A percentile compares a stretch with the other conserved stretches of the same genome.
Evolutionary conservation across 2,329 filamentous ascomycete genomes (phyloP).

Genomic region (Diaporthe humulicola): DNA sequence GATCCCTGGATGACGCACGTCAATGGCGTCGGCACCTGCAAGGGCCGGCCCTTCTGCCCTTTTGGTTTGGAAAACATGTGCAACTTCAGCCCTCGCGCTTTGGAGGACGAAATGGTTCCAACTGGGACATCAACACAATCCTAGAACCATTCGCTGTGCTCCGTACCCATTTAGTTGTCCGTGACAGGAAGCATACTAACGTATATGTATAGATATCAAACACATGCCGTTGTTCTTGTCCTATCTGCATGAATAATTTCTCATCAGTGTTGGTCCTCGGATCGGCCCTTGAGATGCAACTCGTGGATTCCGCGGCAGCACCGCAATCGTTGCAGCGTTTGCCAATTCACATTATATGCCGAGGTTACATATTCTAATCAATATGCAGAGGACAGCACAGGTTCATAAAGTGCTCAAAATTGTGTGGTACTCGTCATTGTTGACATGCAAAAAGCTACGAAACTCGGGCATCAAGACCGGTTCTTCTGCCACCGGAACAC

Average conservation of each 20-base stretch:
- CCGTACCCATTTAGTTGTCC: background rate
- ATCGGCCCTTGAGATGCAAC: background rate
- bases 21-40: background rate
- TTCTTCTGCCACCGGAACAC: slow-evolving; percentile 16
- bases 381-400: background rate
- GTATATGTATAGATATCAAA: too few species aligned
- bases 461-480: background rate
- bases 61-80: background rate
- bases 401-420: background rate
- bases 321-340: background rate
- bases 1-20: slow-evolving; percentile 8
- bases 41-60: slow-evolving; percentile 1
- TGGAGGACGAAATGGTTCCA: background rate
- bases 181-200: background rate
- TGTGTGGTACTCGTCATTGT: too few species aligned
- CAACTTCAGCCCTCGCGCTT: background rate
- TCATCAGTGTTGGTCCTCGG: background rate
- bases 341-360: background rate
- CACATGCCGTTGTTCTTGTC: background rate
- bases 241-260: too few species aligned
- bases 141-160: background rate
- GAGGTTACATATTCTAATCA: background rate
- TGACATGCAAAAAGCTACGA: background rate
- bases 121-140: background rate
- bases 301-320: background rate